A percentile compares a stretch with the other conserved stretches of the same genome.
Evolutionary conservation across 306 rosid genomes (phyloP).

Genomic region (Pyrus bretschneideri): DNA sequence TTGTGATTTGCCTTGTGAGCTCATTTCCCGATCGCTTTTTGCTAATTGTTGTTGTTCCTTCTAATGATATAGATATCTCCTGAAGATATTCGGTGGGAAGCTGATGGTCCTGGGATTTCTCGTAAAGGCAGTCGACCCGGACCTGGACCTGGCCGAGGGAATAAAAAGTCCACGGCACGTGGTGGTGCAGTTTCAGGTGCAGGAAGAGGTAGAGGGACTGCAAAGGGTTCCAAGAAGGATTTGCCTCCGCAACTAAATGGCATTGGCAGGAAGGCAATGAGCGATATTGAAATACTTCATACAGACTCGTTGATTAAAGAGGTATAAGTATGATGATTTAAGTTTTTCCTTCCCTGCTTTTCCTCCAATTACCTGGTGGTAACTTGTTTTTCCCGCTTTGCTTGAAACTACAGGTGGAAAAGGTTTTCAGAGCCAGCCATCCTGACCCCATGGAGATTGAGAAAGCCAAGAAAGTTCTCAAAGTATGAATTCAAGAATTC

Average conservation of each 20-base stretch:
- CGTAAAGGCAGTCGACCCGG: slow-evolving; percentile 49
- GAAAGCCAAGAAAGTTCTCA: slow-evolving; percentile 72
- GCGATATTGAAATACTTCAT: slow-evolving; percentile 65
- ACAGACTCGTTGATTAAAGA: slow-evolving; percentile 76
- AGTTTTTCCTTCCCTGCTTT: not conserved
- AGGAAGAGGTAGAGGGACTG: slow-evolving; percentile 79
- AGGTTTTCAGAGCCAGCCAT: slow-evolving; percentile 52
- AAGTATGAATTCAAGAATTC: slow-evolving; percentile 42
- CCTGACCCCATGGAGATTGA: slow-evolving; percentile 65
- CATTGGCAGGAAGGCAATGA: slow-evolving; percentile 49
- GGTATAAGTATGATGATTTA: slow-evolving; percentile 34
- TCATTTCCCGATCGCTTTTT: not conserved
- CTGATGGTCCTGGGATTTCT: slow-evolving; percentile 51
- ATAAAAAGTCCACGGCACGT: slow-evolving; percentile 48
- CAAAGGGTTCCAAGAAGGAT: slow-evolving; percentile 54
- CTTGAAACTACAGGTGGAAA: slow-evolving; percentile 57
- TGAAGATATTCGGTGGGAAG: slow-evolving; percentile 75
- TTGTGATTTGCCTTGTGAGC: not conserved
- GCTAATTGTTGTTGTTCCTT: slow-evolving; percentile 3
- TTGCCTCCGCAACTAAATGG: slow-evolving; percentile 50
- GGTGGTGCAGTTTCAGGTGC: slow-evolving; percentile 55
- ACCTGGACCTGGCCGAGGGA: slow-evolving; percentile 57
- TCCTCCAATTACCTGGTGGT: not conserved
- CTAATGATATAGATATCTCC: slow-evolving; percentile 53
- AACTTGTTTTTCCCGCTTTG: slow-evolving; percentile 7